Base-by-base conservation (phyloP, 305 asterid genomes). In the Fraxinus ornus region DNA sequence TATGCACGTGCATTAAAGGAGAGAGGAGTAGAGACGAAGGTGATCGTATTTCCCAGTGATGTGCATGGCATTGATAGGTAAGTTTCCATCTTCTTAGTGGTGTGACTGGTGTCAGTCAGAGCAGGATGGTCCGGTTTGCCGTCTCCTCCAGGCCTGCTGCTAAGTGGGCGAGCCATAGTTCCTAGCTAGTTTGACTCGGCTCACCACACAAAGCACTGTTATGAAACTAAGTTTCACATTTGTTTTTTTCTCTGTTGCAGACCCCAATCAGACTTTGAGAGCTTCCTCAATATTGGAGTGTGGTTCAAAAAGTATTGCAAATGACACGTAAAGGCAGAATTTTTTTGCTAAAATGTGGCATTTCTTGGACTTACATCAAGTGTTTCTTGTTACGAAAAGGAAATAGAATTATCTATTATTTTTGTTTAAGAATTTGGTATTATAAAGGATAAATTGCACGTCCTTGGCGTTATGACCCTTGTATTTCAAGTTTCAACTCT, bases 1-100 rank as follows among this genome's bases (percentile, higher is more conserved):
- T 93, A 90, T 78, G 97, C 92, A 24, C 92, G 97, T 24, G 97
- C 95, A 9, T 80, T 93, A 64, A 91, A 91, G 91, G 95, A 94
- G 86, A 89, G 78, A 79, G 98, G 98, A 21, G 92, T 87, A 5
- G 90, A 86, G 55, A 89, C 89, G 0, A 92, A 94, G 89, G 90
- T 92, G 83, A 88, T 94, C 12, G 81, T 89, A 82, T 93, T 94
- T 86, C 95, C 97, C 30, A 86, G 90, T 10, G 98, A 93, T 78
- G 80, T 85, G 10, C 97, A 94, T 73, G 80, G 82, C 83, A 90
- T 94, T 60, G 92, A 94, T 24, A 89, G 85, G 98, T 94, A 91
- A 86, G 26, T 19, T 70, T 0, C 64, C 7, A 13, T n/a, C 24
- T 4, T 37, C 30, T 22, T 22, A 64, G 10, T 7, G 36, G 35